Percentiles rank a stretch among this genome's conserved stretches.
These are phyloP conservation scores for Quercus cerris DNA, from an alignment of 306 rosid species.

Conservation along the genomic window DNA sequence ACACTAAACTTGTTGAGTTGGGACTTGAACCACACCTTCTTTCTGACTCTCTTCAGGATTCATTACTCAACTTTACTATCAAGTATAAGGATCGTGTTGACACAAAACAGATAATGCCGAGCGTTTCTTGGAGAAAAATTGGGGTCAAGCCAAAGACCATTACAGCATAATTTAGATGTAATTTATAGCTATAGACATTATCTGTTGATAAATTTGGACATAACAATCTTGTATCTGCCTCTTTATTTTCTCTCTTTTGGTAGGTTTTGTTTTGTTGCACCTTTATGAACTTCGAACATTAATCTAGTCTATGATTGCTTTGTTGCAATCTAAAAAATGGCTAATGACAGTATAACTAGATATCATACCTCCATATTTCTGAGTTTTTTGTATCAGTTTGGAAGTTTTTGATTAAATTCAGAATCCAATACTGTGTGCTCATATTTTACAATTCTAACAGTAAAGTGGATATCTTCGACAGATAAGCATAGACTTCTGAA, in stretches of 20 bases:
- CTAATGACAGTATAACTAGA: background rate
- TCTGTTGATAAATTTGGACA: background rate
- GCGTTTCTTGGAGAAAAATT: conserved; percentile 81
- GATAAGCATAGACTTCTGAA: too few species aligned
- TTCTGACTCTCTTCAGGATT: conserved; percentile 91
- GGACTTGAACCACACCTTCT: conserved; percentile 88
- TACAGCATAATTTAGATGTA: conserved; percentile 28
- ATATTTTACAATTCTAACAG: background rate
- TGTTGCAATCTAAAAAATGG: conserved; percentile 16
- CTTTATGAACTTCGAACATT: background rate
- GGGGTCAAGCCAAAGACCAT: conserved; percentile 77
- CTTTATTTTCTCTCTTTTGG: background rate
- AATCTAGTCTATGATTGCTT: conserved; percentile 15
- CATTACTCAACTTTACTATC: conserved; percentile 78
- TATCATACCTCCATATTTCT: background rate
- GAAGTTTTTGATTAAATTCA: background rate
- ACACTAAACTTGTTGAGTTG: conserved; percentile 85
- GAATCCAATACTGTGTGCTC: background rate
- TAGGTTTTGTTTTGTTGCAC: background rate
- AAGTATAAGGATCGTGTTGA: conserved; percentile 79
- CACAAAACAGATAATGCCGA: conserved; percentile 90
- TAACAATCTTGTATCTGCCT: background rate
- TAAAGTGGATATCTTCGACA: too few species aligned
- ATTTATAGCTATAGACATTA: background rate
- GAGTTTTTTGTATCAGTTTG: background rate